Evolutionary conservation across 768 basidiomycete species (phyloP).

Genomic region (Boletus subparvulus): DNA sequence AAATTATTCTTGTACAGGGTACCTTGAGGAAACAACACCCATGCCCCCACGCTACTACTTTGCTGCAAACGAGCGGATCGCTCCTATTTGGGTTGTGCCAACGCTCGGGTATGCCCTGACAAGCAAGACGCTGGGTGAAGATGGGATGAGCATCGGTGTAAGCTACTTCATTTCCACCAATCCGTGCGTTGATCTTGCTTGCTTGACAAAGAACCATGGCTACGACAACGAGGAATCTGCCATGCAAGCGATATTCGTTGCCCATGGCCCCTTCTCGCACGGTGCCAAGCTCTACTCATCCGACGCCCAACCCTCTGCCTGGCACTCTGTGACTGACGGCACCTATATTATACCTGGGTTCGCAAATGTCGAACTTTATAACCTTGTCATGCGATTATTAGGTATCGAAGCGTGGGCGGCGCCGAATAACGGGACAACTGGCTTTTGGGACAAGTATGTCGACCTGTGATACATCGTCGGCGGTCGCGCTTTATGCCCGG

Average conservation of each 20-base stretch:
- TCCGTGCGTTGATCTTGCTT: not conserved
- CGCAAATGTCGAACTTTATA: slow-evolving; percentile 82
- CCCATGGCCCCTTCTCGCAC: slow-evolving; percentile 84
- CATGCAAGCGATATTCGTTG: slow-evolving; percentile 91
- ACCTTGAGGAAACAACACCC: slow-evolving; percentile 13
- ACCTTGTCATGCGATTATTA: slow-evolving; percentile 73
- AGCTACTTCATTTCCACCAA: slow-evolving; percentile 27
- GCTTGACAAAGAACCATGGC: slow-evolving; percentile 68
- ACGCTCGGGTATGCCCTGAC: slow-evolving; percentile 79
- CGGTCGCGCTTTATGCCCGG: not conserved
- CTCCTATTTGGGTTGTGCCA: slow-evolving; percentile 84
- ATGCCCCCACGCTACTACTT: slow-evolving; percentile 87
- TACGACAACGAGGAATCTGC: slow-evolving; percentile 76
- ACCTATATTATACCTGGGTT: slow-evolving; percentile 79
- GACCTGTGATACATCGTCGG: slow-evolving; percentile 6
- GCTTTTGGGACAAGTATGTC: slow-evolving; percentile 85
- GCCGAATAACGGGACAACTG: slow-evolving; percentile 69
- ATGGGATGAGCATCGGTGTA: slow-evolving; percentile 74
- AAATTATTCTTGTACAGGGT: not conserved
- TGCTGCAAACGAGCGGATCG: slow-evolving; percentile 68
- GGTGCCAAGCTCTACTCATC: slow-evolving; percentile 53
- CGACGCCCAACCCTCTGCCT: slow-evolving; percentile 28
- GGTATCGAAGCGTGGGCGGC: slow-evolving; percentile 58
- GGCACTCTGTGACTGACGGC: slow-evolving; percentile 61
- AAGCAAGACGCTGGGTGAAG: slow-evolving; percentile 55